Evolutionary conservation across 192 early-diverging fungal species (phyloP).

Genomic region (Pilobolus umbonatus): DNA sequence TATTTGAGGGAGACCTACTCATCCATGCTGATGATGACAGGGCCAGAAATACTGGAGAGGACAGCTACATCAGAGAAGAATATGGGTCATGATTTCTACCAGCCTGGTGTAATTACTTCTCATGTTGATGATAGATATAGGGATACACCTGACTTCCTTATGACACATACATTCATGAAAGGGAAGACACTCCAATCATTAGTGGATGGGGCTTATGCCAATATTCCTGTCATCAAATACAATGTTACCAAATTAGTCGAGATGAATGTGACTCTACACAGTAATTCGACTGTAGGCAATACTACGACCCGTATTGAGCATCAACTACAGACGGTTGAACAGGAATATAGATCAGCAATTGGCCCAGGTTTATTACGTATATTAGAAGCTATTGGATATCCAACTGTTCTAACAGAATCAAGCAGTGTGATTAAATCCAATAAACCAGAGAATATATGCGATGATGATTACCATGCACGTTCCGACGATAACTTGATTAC

Average conservation of each 20-base stretch:
- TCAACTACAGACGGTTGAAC: no score
- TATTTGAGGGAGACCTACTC: conserved; percentile 17
- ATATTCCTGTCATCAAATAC: conserved; percentile 9
- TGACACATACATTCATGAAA: conserved; percentile 11
- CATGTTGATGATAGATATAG: conserved; percentile 29
- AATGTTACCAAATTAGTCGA: conserved; percentile 15
- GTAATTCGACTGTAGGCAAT: conserved; percentile 3
- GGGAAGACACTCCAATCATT: conserved; percentile 26
- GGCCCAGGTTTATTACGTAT: conserved; percentile 30
- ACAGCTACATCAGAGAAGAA: conserved; percentile 2
- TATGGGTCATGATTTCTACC: conserved; percentile 11
- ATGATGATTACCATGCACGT: no score
- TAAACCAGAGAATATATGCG: conserved; percentile 14
- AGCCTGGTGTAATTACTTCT: conserved; percentile 25
- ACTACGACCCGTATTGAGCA: no score
- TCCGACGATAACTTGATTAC: neutral
- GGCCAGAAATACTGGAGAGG: conserved; percentile 1
- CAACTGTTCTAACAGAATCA: conserved; percentile 25
- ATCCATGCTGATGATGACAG: conserved; percentile 19
- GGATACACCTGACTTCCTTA: conserved; percentile 28
- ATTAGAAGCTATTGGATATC: conserved; percentile 30
- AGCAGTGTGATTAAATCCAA: conserved; percentile 14
- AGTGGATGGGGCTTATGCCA: conserved; percentile 4
- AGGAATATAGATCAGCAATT: conserved; percentile 18
- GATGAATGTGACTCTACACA: no score